Evolutionary conservation across 169 alveolate genomes (phyloP).

Genomic region (Cyclospora cayetanensis): DNA sequence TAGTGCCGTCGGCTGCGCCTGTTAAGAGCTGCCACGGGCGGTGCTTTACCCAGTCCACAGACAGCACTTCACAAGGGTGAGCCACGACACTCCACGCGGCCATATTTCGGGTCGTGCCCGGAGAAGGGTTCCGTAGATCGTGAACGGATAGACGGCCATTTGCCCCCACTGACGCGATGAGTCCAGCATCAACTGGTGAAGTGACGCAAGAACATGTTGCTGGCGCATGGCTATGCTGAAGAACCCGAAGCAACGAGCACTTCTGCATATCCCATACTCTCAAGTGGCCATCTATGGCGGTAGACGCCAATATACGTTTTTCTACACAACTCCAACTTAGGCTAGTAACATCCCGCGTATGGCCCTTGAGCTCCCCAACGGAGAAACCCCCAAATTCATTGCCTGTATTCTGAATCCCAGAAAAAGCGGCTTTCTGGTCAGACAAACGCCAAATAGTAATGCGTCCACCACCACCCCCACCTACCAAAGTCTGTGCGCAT

Average conservation of each 20-base stretch:
- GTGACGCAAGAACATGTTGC: conserved; percentile 43
- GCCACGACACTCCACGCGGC: conserved; percentile 21
- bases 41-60: conserved; percentile 70
- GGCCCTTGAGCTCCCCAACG: conserved; percentile 48
- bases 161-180: conserved; percentile 60
- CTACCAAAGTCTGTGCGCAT: conserved; percentile 13
- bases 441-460: neutral
- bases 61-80: conserved; percentile 63
- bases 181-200: neutral
- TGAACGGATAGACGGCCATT: conserved; percentile 53
- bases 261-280: conserved; percentile 57
- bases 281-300: conserved; percentile 71
- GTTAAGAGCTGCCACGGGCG: conserved; percentile 56
- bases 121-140: conserved; percentile 21
- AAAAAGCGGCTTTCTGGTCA: neutral
- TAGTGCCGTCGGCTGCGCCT: conserved; percentile 71
- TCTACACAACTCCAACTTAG: conserved; percentile 54
- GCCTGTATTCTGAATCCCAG: neutral
- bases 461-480: neutral
- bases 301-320: conserved; percentile 25
- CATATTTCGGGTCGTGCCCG: neutral
- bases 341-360: conserved; percentile 43
- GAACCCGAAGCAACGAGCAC: neutral
- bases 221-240: conserved; percentile 19
- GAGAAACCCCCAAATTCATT: neutral